Base-by-base conservation (phyloP, 2,329 filamentous ascomycete species). In the Colletotrichum costaricense region DNA sequence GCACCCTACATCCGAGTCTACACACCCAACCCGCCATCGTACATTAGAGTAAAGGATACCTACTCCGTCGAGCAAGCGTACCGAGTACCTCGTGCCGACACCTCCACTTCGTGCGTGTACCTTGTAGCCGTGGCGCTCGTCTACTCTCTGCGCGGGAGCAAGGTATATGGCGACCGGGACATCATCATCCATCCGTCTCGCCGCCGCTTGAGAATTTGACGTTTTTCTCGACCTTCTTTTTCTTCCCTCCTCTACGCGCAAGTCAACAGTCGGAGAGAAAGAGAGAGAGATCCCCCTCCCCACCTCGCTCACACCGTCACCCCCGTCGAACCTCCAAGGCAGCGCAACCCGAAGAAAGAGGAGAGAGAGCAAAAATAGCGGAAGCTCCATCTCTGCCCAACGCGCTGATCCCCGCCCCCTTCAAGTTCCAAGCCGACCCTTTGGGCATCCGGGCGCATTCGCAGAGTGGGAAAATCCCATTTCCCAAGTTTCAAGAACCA, bases 301-400 rank as follows among this genome's bases (percentile, higher is more conserved):
- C 75, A 75, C 75, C 75, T 76, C 62, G 67, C 75, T 77, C 77
- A 54, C 75, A 75, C 75, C 74, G 74, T 71, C 73, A 75, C 70
- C 75, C 76, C 76, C 75, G 66, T 62, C 67, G n/a, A 49, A 16
- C 62, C 35, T 57, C 49, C 57, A 63, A 42, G 38, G 52, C 42
- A 71, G 67, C 60, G 56, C 67, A 57, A 57, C 67, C 55, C 58
- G 33, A 73, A 30, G 12, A 33, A 42, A 42, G 26, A 30, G 55
- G 30, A 56, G 24, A 56, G 24, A 42, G 22, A 38, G n/a, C 33
- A 57, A 57, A 54, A 55, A 67, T 28, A 46, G 33, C 3, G 30
- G 12, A 26, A 49, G 54, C 75, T 73, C 76, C 77, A 75, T 81
- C 77, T 79, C 80, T 81, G 80, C 81, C 81, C 80, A 82, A 82